Base-by-base conservation (phyloP, 192 early-diverging fungal genomes). In the Geranomyces variabilis region DNA sequence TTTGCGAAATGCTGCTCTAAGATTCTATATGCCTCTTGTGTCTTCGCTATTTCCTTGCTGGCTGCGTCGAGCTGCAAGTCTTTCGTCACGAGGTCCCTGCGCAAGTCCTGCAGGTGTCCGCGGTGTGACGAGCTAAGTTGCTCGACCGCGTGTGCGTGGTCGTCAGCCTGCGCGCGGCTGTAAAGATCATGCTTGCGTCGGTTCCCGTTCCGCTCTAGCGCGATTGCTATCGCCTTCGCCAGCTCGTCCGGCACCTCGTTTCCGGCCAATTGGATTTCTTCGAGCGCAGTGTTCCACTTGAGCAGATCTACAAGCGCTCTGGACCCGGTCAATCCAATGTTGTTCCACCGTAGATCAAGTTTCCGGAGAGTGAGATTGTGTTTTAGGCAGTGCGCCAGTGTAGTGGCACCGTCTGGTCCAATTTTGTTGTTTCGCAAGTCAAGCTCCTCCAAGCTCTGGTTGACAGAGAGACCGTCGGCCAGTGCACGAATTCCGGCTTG, bases 391-490 rank as follows among this genome's bases (percentile, higher is more conserved):
- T 76, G 26, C 5, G 81, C 79, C 30, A 88, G 41, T 15, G 74
- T 58, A 41, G 82, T 74, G 4, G 75, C 69, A 0, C 77, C 77
- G 41, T 84, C 72, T 14, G 84, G 84, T 22, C 82, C 80, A 19
- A 88, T 73, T 64, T 84, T 86, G 75, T 86, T 86, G 70, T 88
- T 88, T n/a, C 86, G 60, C 41, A 88, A 66, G 68, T 88, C 86
- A 33, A 88, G 71, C 12, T 79, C 63, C 53, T 77, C 64, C 34
- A 88, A 48, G 0, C 70, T 74, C 58, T 83, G 74, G 64, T 88
- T 88, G 60, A 86, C 74, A 17, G 81, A 61, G 0, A 88, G 67
- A 19, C 82, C 84, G 63, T 88, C 86, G 6, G 80, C 81, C 3
- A 88, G 22, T 5, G 84, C 79, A 41, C 76, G 77, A 8, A 84